Evolutionary conservation across 345 rosid species (phyloP), one percentile per base, ranked within the genome.

Genomic region (Linum tenue): DNA sequence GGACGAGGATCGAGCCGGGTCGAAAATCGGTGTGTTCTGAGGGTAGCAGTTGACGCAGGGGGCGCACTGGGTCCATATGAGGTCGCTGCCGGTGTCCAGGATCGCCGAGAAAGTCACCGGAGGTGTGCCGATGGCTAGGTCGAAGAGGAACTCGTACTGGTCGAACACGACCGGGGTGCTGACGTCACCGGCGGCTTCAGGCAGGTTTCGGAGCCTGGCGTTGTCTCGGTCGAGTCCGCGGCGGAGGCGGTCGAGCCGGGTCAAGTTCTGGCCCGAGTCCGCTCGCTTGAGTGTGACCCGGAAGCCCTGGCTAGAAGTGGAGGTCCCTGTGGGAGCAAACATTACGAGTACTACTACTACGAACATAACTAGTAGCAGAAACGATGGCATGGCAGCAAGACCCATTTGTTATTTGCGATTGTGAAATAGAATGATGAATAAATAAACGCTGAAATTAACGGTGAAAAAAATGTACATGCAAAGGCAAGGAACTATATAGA

Each of bases 21-120:
- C 88, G 35, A 87, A 92, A 17, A 92, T 78, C 0, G 96, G 94
- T 2, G 86, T 82, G 0, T 94, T 79, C 69, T 92, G 98, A 39
- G 78, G 59, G 9, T 73, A 92, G 66, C 97, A 92, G 42, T 88
- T 79, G 0, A 63, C 31, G 31, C 98, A 92, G 3, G 97, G 98
- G 78, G 86, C 79, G 77, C 98, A 92, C 50, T 90, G 98, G 16
- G 98, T 92, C 98, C 98, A 92, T 48, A 92, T 88, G 55, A 92
- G 75, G 70, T 92, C 97, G 44, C 98, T 92, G 0, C 98, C 98
- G 0, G 98, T 88, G 65, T 92, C 97, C 70, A 92, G 39, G 36
- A 92, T 88, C 4, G 96, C 98, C 6, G 82, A 65, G 79, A 73
- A 86, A 5, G 75, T 74, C 44, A 69, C 68, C 0, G 86, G 66